Base-by-base conservation (phyloP, 1,139 yeast species). In the Saccharomyces pastorianus region DNA sequence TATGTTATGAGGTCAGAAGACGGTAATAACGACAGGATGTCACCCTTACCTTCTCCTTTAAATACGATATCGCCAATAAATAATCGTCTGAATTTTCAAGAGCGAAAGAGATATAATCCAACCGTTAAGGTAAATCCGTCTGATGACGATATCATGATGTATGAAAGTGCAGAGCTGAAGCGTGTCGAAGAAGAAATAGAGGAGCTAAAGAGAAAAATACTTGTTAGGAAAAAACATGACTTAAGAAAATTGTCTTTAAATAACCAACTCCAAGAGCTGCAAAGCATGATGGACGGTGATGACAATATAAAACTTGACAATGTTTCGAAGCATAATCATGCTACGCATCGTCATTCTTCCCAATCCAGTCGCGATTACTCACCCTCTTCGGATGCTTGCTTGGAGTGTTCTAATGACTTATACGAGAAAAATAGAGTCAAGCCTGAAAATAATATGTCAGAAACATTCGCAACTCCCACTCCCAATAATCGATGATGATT, bases 111-210 rank as follows among this genome's bases (percentile, higher is more conserved):
- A 7, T 38, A 38, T 26, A 38, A 17, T 9, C 25, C 44, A 2
- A 38, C 13, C 13, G 25, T 9, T 20, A 38, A 42, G 26, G 50
- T 29, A 46, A 32, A 49, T n/a, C 65, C 65, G 20, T 56, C 67
- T 1, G 71, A 68, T 38, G 66, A 63, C 50, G 71, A 66, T 48
- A 64, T 66, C 5, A 53, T 66, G 56, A 55, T 65, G 26, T 62
- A 59, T 41, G 70, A 67, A 49, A 65, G 68, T 23, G 54, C 56
- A n/a, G 70, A 67, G 53, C 58, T 67, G 26, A 63, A 62, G 53
- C 57, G 56, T 38, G 52, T 68, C 48, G 70, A 68, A 50, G 65
- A 63, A 23, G 64, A 65, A 51, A 61, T 68, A 11, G 65, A 63
- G 38, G 56, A 61, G 3, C 56, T 64, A 28, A 64, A 65, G 49